Base-by-base conservation (phyloP, 441 rosid genomes). In the Cnidoscolus chayamansa region DNA sequence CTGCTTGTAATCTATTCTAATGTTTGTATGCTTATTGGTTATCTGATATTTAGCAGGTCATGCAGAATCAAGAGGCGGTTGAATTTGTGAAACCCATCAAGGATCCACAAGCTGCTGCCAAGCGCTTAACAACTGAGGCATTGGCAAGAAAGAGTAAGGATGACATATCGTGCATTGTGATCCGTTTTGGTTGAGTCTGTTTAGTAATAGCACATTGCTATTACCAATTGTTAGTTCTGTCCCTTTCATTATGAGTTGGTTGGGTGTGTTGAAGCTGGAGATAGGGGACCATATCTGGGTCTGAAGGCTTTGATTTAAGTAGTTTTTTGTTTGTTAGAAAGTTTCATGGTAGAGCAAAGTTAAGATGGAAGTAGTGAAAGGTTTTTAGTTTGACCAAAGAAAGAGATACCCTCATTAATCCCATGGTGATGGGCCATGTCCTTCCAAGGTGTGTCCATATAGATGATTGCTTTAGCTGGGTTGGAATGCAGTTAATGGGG, bases 121-220 rank as follows among this genome's bases (percentile, higher is more conserved):
- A 87, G 86, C 83, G 87, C 25, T 84, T 89, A 75, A 84, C 91
- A 10, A 74, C 72, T 0, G 89, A 85, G 81, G 90, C 93, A 25
- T 77, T 89, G 78, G 72, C 83, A 12, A 87, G 89, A 82, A 86
- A 89, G 81, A 89, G 93, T 72, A 87, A 87, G 84, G 93, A 87
- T 69, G 93, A 89, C 48, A 89, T 87, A 79, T 87, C 93, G 31
- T 89, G 93, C 83, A 87, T 89, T 10, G 93, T 89, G n/a, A 84
- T 89, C 73, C 84, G 89, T 37, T 87, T 89, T 50, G 85, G 88
- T 40, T 82, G 75, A 84, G 67, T 51, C 40, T 19, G 45, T 65
- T 32, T 37, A 2, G 5, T 35, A 65, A 43, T 40, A 45, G 31
- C 60, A 9, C 60, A 56, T 56, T 35, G 40, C 40, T 35, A 35